These are phyloP conservation scores for Coccomyxa sp. DNA, from an alignment of 139 green algal species.

Conservation along the genomic window DNA sequence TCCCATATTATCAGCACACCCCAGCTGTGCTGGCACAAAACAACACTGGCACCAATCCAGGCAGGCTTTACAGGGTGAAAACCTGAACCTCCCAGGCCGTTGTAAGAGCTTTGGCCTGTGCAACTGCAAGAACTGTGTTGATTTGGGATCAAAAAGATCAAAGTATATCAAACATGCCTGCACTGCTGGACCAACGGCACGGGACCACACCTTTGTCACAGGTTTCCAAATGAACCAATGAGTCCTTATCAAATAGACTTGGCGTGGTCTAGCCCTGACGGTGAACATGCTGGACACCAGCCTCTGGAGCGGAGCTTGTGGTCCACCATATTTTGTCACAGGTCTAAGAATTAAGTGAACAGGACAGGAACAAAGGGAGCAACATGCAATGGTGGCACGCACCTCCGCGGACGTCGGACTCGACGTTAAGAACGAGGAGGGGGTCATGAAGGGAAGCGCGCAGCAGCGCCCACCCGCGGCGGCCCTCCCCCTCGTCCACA, in stretches of 20 bases:
- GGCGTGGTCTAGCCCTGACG: not conserved
- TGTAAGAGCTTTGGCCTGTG: no score
- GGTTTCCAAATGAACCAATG: not conserved
- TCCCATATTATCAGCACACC: no score
- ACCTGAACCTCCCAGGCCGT: no score
- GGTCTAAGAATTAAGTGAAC: not conserved
- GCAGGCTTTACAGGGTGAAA: no score
- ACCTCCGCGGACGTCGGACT: slow-evolving; percentile 60
- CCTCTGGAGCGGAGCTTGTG: no score
- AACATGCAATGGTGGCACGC: not conserved
- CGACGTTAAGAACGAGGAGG: slow-evolving; percentile 63
- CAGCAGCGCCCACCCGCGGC: slow-evolving; percentile 86
- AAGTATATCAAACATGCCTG: not conserved
- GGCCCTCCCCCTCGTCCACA: slow-evolving; percentile 65
- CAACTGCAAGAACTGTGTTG: no score
- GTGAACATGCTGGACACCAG: no score
- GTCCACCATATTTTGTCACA: not conserved
- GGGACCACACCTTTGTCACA: not conserved
- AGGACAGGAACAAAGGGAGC: not conserved
- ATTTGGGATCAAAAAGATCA: no score
- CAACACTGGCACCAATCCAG: no score
- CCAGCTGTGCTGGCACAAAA: no score
- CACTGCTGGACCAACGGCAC: not conserved
- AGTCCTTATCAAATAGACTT: not conserved
- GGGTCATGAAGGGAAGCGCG: slow-evolving; percentile 86